phyloP scores from a whole-genome alignment of 805 yeast genomes.

The Candida dajiaensis region DNA sequence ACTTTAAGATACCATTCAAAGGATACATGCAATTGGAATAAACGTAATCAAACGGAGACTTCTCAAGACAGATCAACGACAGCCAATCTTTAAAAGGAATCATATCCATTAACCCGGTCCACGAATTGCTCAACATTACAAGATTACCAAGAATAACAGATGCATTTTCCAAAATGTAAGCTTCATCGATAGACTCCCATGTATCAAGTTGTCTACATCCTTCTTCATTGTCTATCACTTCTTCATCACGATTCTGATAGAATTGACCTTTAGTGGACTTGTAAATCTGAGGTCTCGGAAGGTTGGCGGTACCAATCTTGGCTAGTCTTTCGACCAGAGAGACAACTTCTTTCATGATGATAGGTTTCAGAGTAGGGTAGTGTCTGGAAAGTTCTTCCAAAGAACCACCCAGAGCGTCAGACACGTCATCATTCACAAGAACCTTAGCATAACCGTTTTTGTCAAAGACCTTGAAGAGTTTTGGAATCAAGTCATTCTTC shows the following conservation, averaged over 20 bases:
- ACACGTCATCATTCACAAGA: conserved; percentile 46
- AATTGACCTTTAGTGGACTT: conserved; percentile 35
- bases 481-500: conserved; percentile 31
- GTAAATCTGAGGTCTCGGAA: conserved; percentile 40
- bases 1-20: conserved; percentile 47
- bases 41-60: conserved; percentile 58
- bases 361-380: conserved; percentile 64
- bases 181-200: conserved; percentile 47
- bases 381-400: conserved; percentile 82
- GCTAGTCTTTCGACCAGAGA: conserved; percentile 42
- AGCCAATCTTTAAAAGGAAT: conserved; percentile 41
- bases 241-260: conserved; percentile 37
- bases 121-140: conserved; percentile 36
- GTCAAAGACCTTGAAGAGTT: conserved; percentile 47
- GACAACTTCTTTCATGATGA: conserved; percentile 44
- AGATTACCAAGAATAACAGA: conserved; percentile 42
- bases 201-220: conserved; percentile 34
- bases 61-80: conserved; percentile 39
- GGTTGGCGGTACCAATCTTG: conserved; percentile 24
- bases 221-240: conserved; percentile 36
- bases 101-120: conserved; percentile 21
- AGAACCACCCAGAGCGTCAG: conserved; percentile 54
- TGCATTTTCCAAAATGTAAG: conserved; percentile 41
- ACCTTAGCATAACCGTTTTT: conserved; percentile 45
- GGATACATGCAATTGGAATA: conserved; percentile 49